Percentiles rank a stretch among this genome's conserved stretches.
phyloP scores from a whole-genome alignment of 1,284 basidiomycete species.

The Ustilago bromivora region DNA sequence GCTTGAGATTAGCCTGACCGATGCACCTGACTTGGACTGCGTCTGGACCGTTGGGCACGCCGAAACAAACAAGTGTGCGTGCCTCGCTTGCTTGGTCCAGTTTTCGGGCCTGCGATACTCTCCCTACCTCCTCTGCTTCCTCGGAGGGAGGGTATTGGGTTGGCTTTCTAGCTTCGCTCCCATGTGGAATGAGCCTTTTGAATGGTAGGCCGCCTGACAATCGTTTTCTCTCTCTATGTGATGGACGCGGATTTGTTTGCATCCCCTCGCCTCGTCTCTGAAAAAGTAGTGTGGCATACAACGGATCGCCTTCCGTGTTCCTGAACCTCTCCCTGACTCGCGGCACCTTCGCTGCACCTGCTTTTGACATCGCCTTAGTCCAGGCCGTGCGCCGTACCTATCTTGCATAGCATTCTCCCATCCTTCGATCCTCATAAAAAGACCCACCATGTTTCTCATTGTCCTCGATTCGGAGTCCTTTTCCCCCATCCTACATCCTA shows the following conservation, averaged over 20 bases:
- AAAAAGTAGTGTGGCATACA: not conserved
- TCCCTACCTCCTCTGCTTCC: too few relatives aligned
- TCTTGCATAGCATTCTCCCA: slow-evolving; percentile 11
- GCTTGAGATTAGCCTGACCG: slow-evolving; percentile 1
- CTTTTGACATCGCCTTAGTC: slow-evolving; percentile 22
- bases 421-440: slow-evolving; percentile 19
- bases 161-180: not conserved
- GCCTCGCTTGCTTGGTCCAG: not conserved
- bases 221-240: not conserved
- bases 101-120: not conserved
- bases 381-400: slow-evolving; percentile 14
- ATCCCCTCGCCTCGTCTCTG: not conserved
- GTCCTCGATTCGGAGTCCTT: slow-evolving; percentile 27
- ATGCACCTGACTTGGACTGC: slow-evolving; percentile 20
- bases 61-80: not conserved
- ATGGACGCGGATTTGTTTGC: slow-evolving; percentile 9
- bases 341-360: slow-evolving; percentile 8
- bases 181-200: not conserved
- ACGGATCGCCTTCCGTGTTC: not conserved
- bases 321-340: not conserved
- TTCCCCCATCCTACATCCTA: not conserved
- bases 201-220: not conserved
- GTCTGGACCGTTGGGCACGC: not conserved
- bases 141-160: not conserved
- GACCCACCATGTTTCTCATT: slow-evolving; percentile 10